Conservation (phyloP, 495 filamentous ascomycete species). For the Penicillium roqueforti region DNA sequence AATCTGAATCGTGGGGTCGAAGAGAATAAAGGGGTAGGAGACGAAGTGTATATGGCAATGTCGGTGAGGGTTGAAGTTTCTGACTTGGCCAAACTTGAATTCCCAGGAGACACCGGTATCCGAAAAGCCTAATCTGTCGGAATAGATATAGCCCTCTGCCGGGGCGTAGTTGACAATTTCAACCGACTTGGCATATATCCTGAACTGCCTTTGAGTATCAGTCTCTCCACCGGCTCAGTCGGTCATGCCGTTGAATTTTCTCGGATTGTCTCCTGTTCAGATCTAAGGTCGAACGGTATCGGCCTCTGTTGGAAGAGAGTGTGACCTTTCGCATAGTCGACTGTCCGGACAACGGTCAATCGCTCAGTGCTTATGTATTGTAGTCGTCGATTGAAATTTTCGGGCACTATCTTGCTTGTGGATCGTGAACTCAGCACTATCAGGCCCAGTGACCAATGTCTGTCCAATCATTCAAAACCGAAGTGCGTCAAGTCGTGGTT, state of each 20-base stretch:
- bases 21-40: neutral
- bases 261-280: neutral
- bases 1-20: no score
- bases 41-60: no score
- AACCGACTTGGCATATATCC: neutral
- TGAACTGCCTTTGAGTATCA: neutral
- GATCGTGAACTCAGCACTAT: neutral
- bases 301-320: neutral
- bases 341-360: neutral
- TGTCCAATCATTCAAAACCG: neutral
- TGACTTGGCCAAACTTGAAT: neutral
- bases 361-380: neutral
- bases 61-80: neutral
- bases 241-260: neutral
- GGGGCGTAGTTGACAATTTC: neutral
- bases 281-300: neutral
- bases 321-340: neutral
- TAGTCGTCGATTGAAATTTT: neutral
- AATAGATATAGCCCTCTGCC: neutral
- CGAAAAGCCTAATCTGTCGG: neutral
- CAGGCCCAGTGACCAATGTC: neutral
- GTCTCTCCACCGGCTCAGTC: neutral
- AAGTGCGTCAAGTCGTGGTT: neutral
- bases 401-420: neutral
- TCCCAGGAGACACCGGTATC: neutral